These are phyloP conservation scores for Cytospora piceae DNA, from an alignment of 2,329 filamentous ascomycete genomes.

Conservation along the genomic window DNA sequence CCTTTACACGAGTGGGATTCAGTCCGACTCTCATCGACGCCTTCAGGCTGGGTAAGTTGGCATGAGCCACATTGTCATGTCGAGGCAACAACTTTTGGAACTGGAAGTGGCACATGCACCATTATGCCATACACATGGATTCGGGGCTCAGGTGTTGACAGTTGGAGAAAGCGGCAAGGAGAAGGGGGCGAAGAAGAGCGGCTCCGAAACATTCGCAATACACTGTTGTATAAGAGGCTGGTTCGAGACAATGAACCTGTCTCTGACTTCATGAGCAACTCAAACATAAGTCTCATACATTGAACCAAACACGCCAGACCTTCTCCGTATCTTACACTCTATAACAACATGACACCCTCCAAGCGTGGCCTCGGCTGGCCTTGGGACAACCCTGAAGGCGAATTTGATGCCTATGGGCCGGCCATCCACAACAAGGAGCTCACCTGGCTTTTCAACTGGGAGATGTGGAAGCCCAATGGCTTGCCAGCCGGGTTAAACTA, in stretches of 20 bases:
- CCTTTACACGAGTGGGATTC: not conserved
- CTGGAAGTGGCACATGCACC: not conserved
- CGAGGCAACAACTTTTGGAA: not conserved
- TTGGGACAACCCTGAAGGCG: conserved; percentile 14
- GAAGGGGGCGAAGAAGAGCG: not conserved
- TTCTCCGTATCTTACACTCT: not conserved
- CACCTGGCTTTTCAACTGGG: conserved; percentile 27
- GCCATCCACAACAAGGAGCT: conserved; percentile 14
- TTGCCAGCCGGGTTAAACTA: conserved; percentile 18
- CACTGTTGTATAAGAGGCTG: not conserved
- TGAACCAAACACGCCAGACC: not conserved
- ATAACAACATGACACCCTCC: conserved; percentile 13
- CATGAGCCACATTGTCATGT: not conserved
- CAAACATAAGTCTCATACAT: not conserved
- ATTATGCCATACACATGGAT: not conserved
- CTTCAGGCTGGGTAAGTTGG: not conserved
- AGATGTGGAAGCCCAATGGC: conserved; percentile 26
- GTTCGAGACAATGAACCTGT: not conserved
- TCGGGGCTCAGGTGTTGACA: not conserved
- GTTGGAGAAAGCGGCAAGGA: not conserved
- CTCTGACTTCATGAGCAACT: not conserved
- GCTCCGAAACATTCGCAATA: not conserved
- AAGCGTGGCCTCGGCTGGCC: conserved; percentile 27
- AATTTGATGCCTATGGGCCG: conserved; percentile 15
- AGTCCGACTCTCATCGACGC: not conserved